Evolutionary conservation across 257 asterid species (phyloP).

Genomic region (Handroanthus guayacan): DNA sequence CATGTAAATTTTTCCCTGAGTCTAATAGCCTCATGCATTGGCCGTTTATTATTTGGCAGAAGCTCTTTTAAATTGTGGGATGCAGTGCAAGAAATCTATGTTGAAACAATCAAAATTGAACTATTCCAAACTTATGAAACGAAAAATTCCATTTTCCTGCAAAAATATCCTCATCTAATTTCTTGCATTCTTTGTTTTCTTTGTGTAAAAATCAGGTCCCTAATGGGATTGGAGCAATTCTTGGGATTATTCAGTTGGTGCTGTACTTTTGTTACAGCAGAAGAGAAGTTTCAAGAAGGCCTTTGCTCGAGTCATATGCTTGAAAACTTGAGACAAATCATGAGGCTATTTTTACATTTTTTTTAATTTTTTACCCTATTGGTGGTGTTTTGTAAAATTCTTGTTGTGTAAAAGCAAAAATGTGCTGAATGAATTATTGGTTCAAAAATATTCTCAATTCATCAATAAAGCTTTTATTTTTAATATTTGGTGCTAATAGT

Average conservation of each 20-base stretch:
- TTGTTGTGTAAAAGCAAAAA: constrained; percentile 14
- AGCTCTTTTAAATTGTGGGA: too few species aligned
- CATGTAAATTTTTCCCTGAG: too few species aligned
- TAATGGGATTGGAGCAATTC: constrained; percentile 84
- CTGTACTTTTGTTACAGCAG: constrained; percentile 68
- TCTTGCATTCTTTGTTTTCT: neutral
- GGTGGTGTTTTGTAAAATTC: constrained; percentile 24
- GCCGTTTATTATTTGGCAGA: too few species aligned
- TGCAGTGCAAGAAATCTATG: too few species aligned
- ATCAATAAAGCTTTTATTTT: neutral
- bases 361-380: constrained; percentile 29
- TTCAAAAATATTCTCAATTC: neutral
- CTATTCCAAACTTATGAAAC: too few species aligned
- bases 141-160: too few species aligned
- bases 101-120: too few species aligned
- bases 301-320: constrained; percentile 66
- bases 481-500: too few species aligned
- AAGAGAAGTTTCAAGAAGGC: constrained; percentile 49
- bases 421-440: neutral
- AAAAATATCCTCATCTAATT: too few species aligned
- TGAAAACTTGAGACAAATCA: constrained; percentile 17
- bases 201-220: constrained; percentile 60
- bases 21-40: too few species aligned
- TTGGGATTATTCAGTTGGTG: constrained; percentile 71
- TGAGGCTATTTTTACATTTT: neutral